A percentile compares a stretch with the other conserved stretches of the same genome.
Evolutionary conservation across 176 grass and related monocot genomes (phyloP).

Genomic region (Triticum dicoccoides): DNA sequence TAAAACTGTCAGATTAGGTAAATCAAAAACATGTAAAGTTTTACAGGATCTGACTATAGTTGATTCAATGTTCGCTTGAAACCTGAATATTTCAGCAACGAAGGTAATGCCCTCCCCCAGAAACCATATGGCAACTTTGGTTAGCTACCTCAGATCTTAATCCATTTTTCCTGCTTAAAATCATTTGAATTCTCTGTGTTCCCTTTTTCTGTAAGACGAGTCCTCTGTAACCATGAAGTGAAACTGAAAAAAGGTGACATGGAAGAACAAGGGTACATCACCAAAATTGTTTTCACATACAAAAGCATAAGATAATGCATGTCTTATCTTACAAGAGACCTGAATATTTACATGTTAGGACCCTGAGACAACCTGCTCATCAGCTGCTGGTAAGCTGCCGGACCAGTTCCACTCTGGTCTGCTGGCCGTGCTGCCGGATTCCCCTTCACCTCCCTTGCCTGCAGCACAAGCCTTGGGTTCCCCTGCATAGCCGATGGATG

Average conservation of each 20-base stretch:
- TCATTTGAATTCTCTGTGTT: background rate
- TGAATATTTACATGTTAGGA: slow-evolving; percentile 62
- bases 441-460: slow-evolving; percentile 44
- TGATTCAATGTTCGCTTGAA: background rate
- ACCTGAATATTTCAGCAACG: background rate
- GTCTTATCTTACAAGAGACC: slow-evolving; percentile 20
- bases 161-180: slow-evolving; percentile 10
- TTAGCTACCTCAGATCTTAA: background rate
- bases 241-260: background rate
- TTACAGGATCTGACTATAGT: slow-evolving; percentile 1
- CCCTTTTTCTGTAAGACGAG: background rate
- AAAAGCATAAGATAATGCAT: slow-evolving; percentile 10
- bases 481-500: slow-evolving; percentile 25
- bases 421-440: slow-evolving; percentile 24
- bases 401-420: background rate
- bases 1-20: background rate
- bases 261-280: background rate
- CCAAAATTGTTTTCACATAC: slow-evolving; percentile 33
- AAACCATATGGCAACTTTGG: background rate
- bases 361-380: slow-evolving; percentile 56
- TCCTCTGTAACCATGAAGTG: background rate
- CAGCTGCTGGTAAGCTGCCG: slow-evolving; percentile 45
- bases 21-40: background rate
- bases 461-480: slow-evolving; percentile 33
- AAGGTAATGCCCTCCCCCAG: background rate